phyloP scores from a whole-genome alignment of 23 red algal species.

The Pyropia haitanensis region DNA sequence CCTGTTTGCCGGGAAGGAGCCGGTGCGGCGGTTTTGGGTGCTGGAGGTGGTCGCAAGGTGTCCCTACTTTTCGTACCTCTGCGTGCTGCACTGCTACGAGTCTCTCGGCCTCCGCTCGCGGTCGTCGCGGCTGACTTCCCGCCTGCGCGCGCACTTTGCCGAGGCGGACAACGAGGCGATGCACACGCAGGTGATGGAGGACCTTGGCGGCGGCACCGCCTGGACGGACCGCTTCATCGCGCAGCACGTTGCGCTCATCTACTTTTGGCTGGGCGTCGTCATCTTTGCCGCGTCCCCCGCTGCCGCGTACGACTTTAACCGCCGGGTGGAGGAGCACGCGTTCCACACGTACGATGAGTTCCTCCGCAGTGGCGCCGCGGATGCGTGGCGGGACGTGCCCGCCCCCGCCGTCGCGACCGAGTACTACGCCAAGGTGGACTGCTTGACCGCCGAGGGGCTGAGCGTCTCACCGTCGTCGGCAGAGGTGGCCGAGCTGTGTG shows the following conservation, averaged over 20 bases:
- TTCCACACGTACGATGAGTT: conserved; percentile 39
- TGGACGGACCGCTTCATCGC: conserved; percentile 41
- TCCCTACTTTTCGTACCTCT: conserved; percentile 34
- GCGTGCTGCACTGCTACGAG: conserved; percentile 39
- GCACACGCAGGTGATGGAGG: conserved; percentile 36
- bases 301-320: conserved; percentile 21
- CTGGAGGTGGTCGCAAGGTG: conserved; percentile 29
- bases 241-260: conserved; percentile 21
- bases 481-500: not conserved
- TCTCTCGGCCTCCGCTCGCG: conserved; percentile 5
- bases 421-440: conserved; percentile 23
- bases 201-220: conserved; percentile 10
- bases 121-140: not conserved
- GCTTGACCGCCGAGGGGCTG: not conserved
- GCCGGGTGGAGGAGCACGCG: conserved; percentile 31
- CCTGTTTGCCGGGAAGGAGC: not conserved
- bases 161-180: conserved; percentile 35
- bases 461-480: too few species aligned
- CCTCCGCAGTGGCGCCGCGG: conserved; percentile 2
- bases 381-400: conserved; percentile 3
- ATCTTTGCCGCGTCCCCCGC: conserved; percentile 15
- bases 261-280: conserved; percentile 27
- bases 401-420: conserved; percentile 11
- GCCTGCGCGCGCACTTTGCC: conserved; percentile 20
- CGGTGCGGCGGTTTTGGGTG: conserved; percentile 25